phyloP scores from a whole-genome alignment of 305 asterid species.

The Fraxinus dipetala region DNA sequence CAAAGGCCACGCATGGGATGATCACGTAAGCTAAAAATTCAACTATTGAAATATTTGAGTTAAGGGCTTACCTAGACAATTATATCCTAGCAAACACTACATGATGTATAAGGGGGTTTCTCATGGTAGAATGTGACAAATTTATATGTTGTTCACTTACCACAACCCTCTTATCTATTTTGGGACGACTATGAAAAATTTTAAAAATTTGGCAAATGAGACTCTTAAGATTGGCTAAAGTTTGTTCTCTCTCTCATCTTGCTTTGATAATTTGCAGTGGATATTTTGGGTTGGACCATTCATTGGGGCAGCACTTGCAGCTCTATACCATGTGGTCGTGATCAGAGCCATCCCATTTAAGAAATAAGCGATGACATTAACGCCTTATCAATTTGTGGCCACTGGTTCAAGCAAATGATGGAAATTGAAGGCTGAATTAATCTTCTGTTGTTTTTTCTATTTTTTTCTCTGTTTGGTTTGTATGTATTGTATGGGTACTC shows the following conservation, averaged over 20 bases:
- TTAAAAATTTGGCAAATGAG: background rate
- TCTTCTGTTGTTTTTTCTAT: background rate
- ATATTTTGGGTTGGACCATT: constrained; percentile 50
- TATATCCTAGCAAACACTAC: too few relatives aligned
- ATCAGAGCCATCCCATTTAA: constrained; percentile 46
- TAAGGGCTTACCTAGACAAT: background rate
- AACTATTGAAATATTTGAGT: background rate
- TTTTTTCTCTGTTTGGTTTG: constrained; percentile 8
- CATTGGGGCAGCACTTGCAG: constrained; percentile 49
- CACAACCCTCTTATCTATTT: background rate
- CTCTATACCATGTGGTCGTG: constrained; percentile 41
- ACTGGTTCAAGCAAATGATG: background rate
- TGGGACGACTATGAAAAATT: background rate
- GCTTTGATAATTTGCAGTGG: constrained; percentile 31
- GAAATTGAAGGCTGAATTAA: background rate
- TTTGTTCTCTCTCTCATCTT: background rate
- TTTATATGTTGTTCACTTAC: background rate
- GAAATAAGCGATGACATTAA: constrained; percentile 15
- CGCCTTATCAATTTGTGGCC: background rate
- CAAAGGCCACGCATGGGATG: constrained; percentile 34
- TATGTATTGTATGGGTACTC: constrained; percentile 1
- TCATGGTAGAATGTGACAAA: background rate
- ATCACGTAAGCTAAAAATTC: constrained; percentile 27
- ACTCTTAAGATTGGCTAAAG: background rate
- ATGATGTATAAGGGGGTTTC: too few relatives aligned